Percentiles rank a stretch among this genome's conserved stretches.
Evolutionary conservation across 352 stramenopile species (phyloP).

Genomic region (Phytophthora sojae): DNA sequence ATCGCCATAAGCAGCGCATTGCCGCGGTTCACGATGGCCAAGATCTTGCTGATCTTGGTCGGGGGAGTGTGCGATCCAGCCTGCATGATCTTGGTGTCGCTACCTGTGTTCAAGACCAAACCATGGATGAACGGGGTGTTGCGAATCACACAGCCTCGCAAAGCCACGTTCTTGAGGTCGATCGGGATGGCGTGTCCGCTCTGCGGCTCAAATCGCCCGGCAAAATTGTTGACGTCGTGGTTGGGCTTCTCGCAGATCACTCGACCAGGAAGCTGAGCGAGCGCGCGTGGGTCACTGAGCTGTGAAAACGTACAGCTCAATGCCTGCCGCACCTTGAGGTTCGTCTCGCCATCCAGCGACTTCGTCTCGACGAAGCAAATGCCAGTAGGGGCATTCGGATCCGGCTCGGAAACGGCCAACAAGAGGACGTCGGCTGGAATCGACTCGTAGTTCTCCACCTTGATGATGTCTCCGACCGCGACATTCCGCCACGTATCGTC

Average conservation of each 20-base stretch:
- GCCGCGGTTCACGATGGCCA: constrained; percentile 83
- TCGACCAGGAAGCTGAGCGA: constrained; percentile 70
- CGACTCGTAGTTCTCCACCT: constrained; percentile 88
- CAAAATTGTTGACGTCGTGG: constrained; percentile 90
- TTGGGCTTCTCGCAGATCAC: constrained; percentile 87
- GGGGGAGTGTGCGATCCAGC: constrained; percentile 69
- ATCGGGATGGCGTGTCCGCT: constrained; percentile 84
- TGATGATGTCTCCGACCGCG: constrained; percentile 84
- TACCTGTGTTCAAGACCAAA: constrained; percentile 84
- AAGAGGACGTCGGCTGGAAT: constrained; percentile 86
- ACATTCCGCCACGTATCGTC: constrained; percentile 69
- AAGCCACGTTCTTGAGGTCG: constrained; percentile 85
- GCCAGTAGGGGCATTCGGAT: constrained; percentile 64
- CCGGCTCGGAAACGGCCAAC: constrained; percentile 72
- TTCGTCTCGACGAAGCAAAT: constrained; percentile 92
- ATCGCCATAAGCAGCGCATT: constrained; percentile 83
- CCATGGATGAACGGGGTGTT: constrained; percentile 86
- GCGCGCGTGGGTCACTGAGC: constrained; percentile 67
- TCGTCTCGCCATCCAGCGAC: constrained; percentile 88
- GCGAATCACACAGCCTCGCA: constrained; percentile 85
- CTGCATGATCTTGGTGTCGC: constrained; percentile 92
- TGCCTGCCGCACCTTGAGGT: constrained; percentile 87
- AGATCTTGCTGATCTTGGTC: constrained; percentile 84
- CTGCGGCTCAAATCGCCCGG: constrained; percentile 75
- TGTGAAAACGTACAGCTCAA: constrained; percentile 87